phyloP scores from a whole-genome alignment of 2,329 filamentous ascomycete genomes.

The Fusarium pseudograminearum region DNA sequence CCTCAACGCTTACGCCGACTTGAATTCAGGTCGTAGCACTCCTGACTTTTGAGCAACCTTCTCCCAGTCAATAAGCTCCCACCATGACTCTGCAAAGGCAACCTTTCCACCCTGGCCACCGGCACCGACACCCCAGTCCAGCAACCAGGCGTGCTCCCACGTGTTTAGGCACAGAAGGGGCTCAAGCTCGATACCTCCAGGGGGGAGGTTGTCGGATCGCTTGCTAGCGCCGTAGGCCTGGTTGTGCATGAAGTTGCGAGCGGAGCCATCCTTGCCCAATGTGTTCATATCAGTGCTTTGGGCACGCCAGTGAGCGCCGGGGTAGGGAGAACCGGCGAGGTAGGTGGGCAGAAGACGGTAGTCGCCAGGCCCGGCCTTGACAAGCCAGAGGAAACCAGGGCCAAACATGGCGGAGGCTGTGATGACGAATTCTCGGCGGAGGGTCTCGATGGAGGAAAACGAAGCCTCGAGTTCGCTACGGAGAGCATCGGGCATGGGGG shows the following conservation, averaged over 20 bases:
- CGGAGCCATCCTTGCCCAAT: conserved; percentile 56
- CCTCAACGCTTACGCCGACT: conserved; percentile 35
- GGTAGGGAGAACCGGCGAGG: conserved; percentile 88
- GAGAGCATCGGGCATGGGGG: conserved; percentile 68
- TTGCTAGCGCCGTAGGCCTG: conserved; percentile 50
- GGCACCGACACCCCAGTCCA: conserved; percentile 75
- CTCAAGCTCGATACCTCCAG: conserved; percentile 75
- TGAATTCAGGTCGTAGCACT: conserved; percentile 53
- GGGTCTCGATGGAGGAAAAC: conserved; percentile 86
- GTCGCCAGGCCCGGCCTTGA: conserved; percentile 65
- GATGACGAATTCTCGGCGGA: conserved; percentile 81
- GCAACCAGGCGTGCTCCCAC: conserved; percentile 94
- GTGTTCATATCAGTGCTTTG: conserved; percentile 79
- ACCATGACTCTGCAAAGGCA: conserved; percentile 83
- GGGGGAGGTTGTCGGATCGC: conserved; percentile 59
- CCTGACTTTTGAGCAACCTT: conserved; percentile 66
- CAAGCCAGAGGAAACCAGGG: conserved; percentile 96
- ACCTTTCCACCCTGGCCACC: conserved; percentile 78
- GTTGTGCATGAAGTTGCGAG: conserved; percentile 56
- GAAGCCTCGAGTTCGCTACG: conserved; percentile 70
- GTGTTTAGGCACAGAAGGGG: conserved; percentile 93
- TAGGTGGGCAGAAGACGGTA: conserved; percentile 87
- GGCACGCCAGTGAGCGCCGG: conserved; percentile 83
- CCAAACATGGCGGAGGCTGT: conserved; percentile 94
- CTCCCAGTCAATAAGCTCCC: conserved; percentile 88